These are phyloP conservation scores for Schizophyllum amplum DNA, from an alignment of 1,284 basidiomycete genomes.

Conservation along the genomic window DNA sequence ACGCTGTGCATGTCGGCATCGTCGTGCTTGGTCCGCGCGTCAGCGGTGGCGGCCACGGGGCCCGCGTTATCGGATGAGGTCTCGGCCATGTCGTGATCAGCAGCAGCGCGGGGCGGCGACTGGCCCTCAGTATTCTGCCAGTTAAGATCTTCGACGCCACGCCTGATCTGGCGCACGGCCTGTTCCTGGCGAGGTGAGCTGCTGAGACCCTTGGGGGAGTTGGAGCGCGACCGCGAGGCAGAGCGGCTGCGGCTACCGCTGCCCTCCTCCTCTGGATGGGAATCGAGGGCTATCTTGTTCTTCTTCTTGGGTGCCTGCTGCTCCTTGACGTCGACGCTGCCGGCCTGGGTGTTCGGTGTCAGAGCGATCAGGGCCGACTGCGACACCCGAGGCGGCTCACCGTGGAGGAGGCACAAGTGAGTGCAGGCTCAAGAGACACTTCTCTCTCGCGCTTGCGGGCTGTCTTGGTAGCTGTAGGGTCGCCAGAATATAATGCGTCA, in stretches of 20 bases:
- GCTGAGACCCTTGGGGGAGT: constrained; percentile 32
- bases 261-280: constrained; percentile 55
- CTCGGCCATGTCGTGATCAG: constrained; percentile 14
- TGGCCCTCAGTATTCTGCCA: constrained; percentile 46
- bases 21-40: constrained; percentile 6
- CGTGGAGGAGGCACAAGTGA: background rate
- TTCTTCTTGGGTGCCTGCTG: constrained; percentile 59
- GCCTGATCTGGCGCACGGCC: constrained; percentile 70
- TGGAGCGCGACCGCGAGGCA: constrained; percentile 34
- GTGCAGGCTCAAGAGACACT: background rate
- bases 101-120: constrained; percentile 15
- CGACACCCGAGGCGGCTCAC: too few relatives aligned
- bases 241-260: constrained; percentile 22
- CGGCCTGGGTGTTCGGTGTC: background rate
- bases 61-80: constrained; percentile 6
- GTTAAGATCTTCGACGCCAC: constrained; percentile 65
- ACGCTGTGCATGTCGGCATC: constrained; percentile 1
- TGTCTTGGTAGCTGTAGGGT: background rate
- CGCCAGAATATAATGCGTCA: too few relatives aligned
- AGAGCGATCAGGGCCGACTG: too few relatives aligned
- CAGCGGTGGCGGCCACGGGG: too few relatives aligned
- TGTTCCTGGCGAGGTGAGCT: constrained; percentile 65
- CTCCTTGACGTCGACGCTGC: constrained; percentile 23
- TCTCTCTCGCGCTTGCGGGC: background rate
- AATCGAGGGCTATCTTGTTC: constrained; percentile 53